Base-by-base conservation (phyloP, 164 flowering plant species). In the Stephania japonica region DNA sequence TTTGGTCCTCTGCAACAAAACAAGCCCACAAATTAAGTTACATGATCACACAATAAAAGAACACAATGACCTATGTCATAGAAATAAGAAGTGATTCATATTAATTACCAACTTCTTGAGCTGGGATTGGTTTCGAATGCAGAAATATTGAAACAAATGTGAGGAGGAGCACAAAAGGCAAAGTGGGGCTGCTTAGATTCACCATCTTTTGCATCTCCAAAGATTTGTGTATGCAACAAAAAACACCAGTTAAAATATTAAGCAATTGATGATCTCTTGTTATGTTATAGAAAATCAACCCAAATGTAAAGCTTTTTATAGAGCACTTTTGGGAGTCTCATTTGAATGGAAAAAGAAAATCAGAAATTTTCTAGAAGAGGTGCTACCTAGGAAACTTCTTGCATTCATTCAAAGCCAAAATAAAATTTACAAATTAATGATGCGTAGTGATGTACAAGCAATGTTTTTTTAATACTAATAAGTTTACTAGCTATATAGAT, bases 61-160 rank as follows among this genome's bases (percentile, higher is more conserved):
- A 32, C 49, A 27, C 38, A 32, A 38, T 32, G 4, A 27, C 3
- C 1, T 32, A 32, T 43, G 14, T 10, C 0, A n/a, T 50, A 38
- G 7, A 43, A 43, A 43, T 63, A 6, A 10, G 44, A 3, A 6
- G 23, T 24, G 3, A 53, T 62, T 2, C 16, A 18, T 11, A 16
- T 66, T n/a, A n/a, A n/a, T n/a, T 83, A 83, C 86, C 86, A 71
- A 75, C 80, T 84, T 84, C 86, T 42, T 81, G 81, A 72, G 84
- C 79, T 62, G 49, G 24, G 68, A 24, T 68, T 27, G 68, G 44
- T 62, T 59, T 70, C 64, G 69, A 47, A 71, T 13, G 66, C 32
- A 73, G 59, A 49, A 70, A 27, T 8, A 80, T 9, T 32, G 38
- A 32, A 9, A 6, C 47, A 67, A 79, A 24, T 41, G 67, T 11